Conservation (phyloP, 176 grass and related monocot species). For the Bothriochloa decipiens region DNA sequence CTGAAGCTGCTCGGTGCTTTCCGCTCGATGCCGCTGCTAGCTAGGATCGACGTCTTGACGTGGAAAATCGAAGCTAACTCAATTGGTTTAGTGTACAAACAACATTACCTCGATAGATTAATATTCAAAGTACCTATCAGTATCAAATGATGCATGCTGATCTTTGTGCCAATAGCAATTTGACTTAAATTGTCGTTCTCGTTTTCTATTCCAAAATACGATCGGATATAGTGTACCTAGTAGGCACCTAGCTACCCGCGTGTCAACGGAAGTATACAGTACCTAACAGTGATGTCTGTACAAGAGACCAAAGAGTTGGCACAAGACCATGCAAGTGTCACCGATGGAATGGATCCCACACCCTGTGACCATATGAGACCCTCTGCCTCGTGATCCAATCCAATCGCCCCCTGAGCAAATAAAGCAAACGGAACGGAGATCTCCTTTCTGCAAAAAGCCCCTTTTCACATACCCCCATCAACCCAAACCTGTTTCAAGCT, state of each 20-base stretch:
- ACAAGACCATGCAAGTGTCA: too few relatives aligned
- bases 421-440: neutral
- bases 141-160: neutral
- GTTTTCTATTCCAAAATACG: neutral
- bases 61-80: neutral
- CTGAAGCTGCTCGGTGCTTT: constrained; percentile 33
- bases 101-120: too few relatives aligned
- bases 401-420: too few relatives aligned
- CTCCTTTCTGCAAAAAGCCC: neutral
- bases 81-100: neutral
- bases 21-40: neutral
- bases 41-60: neutral
- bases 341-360: neutral
- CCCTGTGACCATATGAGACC: neutral
- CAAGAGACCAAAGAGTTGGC: neutral
- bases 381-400: neutral
- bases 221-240: too few relatives aligned
- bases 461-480: neutral
- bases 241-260: too few relatives aligned
- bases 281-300: neutral
- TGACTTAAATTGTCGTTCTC: neutral
- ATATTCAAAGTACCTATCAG: neutral
- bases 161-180: neutral
- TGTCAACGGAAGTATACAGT: neutral
- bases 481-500: neutral